A percentile compares a stretch with the other conserved stretches of the same genome.
Conservation (phyloP, 2,329 filamentous ascomycete species). For the Dryadomyces quercus-mongolicae region DNA sequence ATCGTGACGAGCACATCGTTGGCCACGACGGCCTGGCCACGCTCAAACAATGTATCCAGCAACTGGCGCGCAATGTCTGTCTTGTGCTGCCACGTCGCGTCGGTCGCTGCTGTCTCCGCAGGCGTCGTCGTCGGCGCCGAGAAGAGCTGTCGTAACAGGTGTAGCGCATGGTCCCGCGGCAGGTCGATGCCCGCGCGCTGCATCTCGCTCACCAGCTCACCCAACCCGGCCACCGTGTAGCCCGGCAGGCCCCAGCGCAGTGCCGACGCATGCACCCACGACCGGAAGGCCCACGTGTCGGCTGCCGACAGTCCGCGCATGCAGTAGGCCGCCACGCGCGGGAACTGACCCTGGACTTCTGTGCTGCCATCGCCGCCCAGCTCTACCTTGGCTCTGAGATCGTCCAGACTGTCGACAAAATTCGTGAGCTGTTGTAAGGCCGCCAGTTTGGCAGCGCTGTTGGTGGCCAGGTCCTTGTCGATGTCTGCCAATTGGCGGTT, state of each 20-base stretch:
- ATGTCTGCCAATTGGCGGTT: background rate
- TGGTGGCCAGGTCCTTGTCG: conserved; percentile 11
- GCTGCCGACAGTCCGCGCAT: conserved; percentile 15
- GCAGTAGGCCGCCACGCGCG: background rate
- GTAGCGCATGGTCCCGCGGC: conserved; percentile 21
- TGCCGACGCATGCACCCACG: conserved; percentile 18
- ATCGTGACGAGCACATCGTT: conserved; percentile 36
- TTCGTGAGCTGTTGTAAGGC: conserved; percentile 15
- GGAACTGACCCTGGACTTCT: conserved; percentile 1
- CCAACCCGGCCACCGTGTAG: conserved; percentile 11
- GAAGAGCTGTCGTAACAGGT: conserved; percentile 28
- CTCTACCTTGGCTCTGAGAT: background rate
- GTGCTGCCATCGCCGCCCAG: no score
- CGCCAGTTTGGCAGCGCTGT: conserved; percentile 16
- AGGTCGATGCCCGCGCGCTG: conserved; percentile 24
- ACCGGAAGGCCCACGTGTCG: conserved; percentile 22
- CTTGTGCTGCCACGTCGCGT: conserved; percentile 15
- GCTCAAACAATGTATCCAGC: conserved; percentile 31
- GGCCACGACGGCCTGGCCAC: conserved; percentile 28
- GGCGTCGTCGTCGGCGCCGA: conserved; percentile 11
- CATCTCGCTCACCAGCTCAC: conserved; percentile 24
- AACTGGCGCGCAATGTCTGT: conserved; percentile 29
- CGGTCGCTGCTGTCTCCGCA: no score
- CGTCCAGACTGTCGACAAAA: conserved; percentile 8
- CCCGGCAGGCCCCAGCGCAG: conserved; percentile 9